Base-by-base conservation (phyloP, 2,329 filamentous ascomycete species). In the Scortechinia acanthostroma region DNA sequence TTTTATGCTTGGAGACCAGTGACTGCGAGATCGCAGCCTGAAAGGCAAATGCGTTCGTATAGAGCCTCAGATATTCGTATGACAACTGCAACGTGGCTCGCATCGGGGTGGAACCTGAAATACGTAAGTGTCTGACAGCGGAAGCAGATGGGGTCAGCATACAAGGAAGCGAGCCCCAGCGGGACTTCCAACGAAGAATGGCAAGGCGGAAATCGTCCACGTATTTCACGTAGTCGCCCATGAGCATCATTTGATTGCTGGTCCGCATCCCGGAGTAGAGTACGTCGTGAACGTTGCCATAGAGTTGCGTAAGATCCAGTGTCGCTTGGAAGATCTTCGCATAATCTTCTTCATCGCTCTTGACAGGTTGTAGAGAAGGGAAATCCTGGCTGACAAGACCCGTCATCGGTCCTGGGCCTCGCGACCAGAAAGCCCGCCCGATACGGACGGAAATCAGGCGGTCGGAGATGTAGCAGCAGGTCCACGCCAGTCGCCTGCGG, bases 41-140 rank as follows among this genome's bases (percentile, higher is more conserved):
- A 51, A 88, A 88, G 1, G 83, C 84, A 55, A 88, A 88, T 0
- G 84, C 83, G 47, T 86, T 87, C 43, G 83, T 85, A 57, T 88
- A 88, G 1, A 88, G 69, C 4, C 83, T 73, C 2, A 88, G 63
- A 54, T 87, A 88, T 52, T 88, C 82, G 54, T 86, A 87, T 0
- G 82, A 85, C 54, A 88, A 70, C 20, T 86, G 68, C 2, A 88
- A 61, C 3, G 77, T 84, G 3, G 79, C 77, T 56, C 86, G 86
- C 50, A 87, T 74, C 4, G 77, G 74, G 1, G 77, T 70, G 1
- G 82, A 83, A 55, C 76, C 74, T 77, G 45, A 2, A 5, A 19
- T 1, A 4, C 40, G 40, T 3, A 21, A 21, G 17, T 47, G 23
- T 25, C 23, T 21, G 33, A 42, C 20, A 42, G 4, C 4, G 30